These are phyloP conservation scores for Ramaria sp. DNA, from an alignment of 768 basidiomycete genomes.

Conservation along the genomic window DNA sequence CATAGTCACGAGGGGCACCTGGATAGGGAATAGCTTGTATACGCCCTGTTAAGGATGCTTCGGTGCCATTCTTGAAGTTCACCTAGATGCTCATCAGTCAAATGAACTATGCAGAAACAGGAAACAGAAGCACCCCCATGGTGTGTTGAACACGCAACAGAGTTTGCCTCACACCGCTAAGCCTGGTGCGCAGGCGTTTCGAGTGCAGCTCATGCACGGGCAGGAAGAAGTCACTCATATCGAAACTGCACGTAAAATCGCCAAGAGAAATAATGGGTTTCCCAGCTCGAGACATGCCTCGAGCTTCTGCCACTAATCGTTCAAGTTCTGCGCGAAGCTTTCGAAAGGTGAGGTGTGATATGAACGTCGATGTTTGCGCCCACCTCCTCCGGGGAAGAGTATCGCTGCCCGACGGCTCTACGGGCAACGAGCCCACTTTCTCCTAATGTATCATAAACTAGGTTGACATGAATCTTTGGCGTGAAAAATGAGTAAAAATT, in stretches of 20 bases:
- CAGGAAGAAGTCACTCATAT: not conserved
- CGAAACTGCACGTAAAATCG: not conserved
- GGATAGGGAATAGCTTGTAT: slow-evolving; percentile 15
- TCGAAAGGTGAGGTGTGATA: not conserved
- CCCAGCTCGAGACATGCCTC: not conserved
- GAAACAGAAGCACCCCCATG: not conserved
- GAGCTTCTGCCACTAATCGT: not conserved
- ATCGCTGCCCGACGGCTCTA: not conserved
- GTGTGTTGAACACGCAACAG: not conserved
- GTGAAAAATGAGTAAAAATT: slow-evolving; percentile 5
- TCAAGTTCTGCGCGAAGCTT: slow-evolving; percentile 5
- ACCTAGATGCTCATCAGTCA: not conserved
- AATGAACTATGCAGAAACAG: not conserved
- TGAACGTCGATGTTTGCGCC: not conserved
- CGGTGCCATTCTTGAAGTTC: not conserved
- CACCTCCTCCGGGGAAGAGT: slow-evolving; percentile 6
- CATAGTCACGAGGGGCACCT: slow-evolving; percentile 10
- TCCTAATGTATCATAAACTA: slow-evolving; percentile 71
- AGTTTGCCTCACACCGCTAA: not conserved
- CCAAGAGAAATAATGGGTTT: not conserved
- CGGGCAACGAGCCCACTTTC: slow-evolving; percentile 9
- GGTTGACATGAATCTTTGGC: slow-evolving; percentile 29
- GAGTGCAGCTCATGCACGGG: not conserved
- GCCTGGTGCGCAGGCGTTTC: not conserved
- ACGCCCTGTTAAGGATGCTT: slow-evolving; percentile 28